Evolutionary conservation across 2,329 filamentous ascomycete species (phyloP), one percentile per base, ranked within the genome.

Genomic region (Botryotinia globosa): DNA sequence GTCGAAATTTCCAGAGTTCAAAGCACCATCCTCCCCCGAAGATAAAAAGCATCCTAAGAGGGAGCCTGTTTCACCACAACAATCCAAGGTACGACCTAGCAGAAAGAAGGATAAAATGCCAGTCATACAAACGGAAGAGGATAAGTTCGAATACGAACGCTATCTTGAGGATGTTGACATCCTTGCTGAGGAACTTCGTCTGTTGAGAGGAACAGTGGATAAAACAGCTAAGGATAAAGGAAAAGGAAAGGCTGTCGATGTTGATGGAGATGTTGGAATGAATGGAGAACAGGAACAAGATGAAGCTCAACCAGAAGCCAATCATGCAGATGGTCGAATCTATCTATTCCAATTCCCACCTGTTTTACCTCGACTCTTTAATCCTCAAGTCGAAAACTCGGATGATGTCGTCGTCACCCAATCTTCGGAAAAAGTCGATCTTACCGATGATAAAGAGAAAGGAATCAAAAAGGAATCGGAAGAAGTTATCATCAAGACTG

Each of bases 341-440:
- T 90, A 90, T 74, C 83, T 91, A 67, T 91, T 91, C 81, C 89
- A 91, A 76, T 87, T 91, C 76, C 89, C 89, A 58, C 88, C 88
- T 8, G 82, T 90, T 6, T 83, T 91, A 18, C 88, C 89, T 12
- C 86, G 87, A 0, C 82, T 91, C 22, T 78, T 77, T 66, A 78
- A 81, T 72, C 78, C 78, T 10, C 37, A 66, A 37, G 76, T 32
- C 59, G 67, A 75, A 22, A 79, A 85, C 72, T 86, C 87, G 78
- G 77, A 81, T 4, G 85, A 86, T 72, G 65, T 76, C 6, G 71
- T 73, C 39, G 70, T 75, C n/a, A 75, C 72, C 3, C 69, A 72
- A 25, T 74, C 73, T 18, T 72, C 65, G 14, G 74, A 74, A 16
- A 71, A 76, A 34, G 70, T 71, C 6, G 75, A 77, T 72, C 72